These are phyloP conservation scores for Capsicum pubescens DNA, from an alignment of 257 asterid species.

Conservation along the genomic window DNA sequence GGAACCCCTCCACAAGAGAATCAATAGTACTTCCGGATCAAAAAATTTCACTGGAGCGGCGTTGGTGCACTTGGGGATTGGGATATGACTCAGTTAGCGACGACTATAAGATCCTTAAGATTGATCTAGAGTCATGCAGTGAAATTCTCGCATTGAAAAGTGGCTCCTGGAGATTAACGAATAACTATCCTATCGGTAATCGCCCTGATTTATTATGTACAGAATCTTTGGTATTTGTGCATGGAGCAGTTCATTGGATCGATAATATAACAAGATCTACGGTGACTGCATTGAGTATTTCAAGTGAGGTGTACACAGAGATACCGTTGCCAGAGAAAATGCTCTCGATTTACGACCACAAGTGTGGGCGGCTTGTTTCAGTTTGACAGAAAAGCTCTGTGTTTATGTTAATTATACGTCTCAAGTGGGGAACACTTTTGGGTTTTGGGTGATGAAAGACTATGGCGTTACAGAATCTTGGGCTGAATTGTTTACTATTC, in stretches of 20 bases:
- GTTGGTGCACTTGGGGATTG: neutral
- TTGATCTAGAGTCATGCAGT: neutral
- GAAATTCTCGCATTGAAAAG: slow-evolving; percentile 2
- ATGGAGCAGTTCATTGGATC: neutral
- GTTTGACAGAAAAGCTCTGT: too few relatives aligned
- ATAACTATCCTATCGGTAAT: neutral
- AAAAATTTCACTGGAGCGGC: too few relatives aligned
- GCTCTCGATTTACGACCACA: too few relatives aligned
- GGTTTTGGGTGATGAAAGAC: too few relatives aligned
- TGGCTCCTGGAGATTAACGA: neutral
- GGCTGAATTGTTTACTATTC: too few relatives aligned
- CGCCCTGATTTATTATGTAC: neutral
- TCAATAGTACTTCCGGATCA: neutral
- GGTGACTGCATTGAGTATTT: neutral
- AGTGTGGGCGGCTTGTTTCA: too few relatives aligned
- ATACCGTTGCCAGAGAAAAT: neutral
- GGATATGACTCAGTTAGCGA: neutral
- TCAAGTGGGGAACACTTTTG: too few relatives aligned
- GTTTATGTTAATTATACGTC: too few relatives aligned
- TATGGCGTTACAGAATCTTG: too few relatives aligned
- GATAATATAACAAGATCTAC: too few relatives aligned
- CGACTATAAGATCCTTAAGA: slow-evolving; percentile 11
- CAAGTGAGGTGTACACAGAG: neutral
- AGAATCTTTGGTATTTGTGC: neutral
- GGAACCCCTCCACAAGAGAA: slow-evolving; percentile 19